These are phyloP conservation scores for Malassezia cuniculi DNA, from an alignment of 1,284 basidiomycete species.

Conservation along the genomic window DNA sequence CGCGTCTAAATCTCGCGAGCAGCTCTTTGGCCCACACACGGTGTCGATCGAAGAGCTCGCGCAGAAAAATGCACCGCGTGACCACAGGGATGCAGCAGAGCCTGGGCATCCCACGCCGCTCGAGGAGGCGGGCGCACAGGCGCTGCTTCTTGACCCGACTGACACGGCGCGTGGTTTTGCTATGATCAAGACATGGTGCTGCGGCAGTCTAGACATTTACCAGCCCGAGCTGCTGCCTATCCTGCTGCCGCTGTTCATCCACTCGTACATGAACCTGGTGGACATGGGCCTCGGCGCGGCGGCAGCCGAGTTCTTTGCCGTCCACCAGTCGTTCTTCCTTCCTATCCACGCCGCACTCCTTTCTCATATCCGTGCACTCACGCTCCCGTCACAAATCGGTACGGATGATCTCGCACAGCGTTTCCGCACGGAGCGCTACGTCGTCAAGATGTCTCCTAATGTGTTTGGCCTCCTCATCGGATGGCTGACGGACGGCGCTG, in stretches of 20 bases:
- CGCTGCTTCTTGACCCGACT: conserved; percentile 67
- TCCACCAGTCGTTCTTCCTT: conserved; percentile 60
- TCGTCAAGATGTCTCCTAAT: conserved; percentile 76
- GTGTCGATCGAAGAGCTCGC: conserved; percentile 51
- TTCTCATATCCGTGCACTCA: conserved; percentile 67
- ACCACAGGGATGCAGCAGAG: conserved; percentile 22
- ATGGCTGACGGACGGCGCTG: conserved; percentile 87
- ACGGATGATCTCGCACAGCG: conserved; percentile 69
- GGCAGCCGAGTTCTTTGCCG: conserved; percentile 57
- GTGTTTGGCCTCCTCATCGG: conserved; percentile 83
- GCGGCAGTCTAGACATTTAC: conserved; percentile 75
- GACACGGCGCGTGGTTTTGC: conserved; percentile 77
- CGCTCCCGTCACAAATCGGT: conserved; percentile 66
- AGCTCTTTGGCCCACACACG: conserved; percentile 49
- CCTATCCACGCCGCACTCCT: conserved; percentile 60
- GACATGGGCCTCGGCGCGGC: conserved; percentile 78
- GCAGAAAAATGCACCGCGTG: conserved; percentile 34
- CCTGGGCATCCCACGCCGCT: conserved; percentile 41
- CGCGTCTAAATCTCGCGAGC: conserved; percentile 21
- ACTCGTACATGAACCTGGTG: conserved; percentile 90
- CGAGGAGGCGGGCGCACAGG: conserved; percentile 55
- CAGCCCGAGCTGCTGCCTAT: conserved; percentile 78
- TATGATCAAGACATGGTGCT: conserved; percentile 84
- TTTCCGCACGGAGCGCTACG: conserved; percentile 80
- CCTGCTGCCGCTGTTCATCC: conserved; percentile 87